These are phyloP conservation scores for Alternaria conjuncta DNA, from an alignment of 2,329 filamentous ascomycete genomes.

Conservation along the genomic window DNA sequence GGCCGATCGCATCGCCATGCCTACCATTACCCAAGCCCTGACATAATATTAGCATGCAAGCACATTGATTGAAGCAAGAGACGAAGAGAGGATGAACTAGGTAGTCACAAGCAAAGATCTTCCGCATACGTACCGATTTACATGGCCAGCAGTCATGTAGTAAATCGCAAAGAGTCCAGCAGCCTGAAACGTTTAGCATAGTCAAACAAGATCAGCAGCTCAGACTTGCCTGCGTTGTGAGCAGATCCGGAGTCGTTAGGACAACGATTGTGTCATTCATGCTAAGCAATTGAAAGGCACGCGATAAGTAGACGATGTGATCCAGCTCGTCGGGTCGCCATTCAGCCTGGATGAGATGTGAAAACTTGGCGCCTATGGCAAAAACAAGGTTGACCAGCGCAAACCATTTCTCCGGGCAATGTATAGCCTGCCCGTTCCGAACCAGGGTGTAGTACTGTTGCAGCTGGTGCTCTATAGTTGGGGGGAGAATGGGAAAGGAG, in stretches of 20 bases:
- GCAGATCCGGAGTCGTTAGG: constrained; percentile 29
- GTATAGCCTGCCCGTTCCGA: neutral
- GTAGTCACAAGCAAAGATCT: neutral
- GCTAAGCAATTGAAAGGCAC: constrained; percentile 19
- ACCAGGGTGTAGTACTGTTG: constrained; percentile 11
- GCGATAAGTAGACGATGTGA: constrained; percentile 42
- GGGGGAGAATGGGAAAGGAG: constrained; percentile 31
- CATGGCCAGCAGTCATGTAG: constrained; percentile 44
- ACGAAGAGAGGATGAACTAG: neutral
- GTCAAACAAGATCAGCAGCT: constrained; percentile 15
- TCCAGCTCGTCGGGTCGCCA: constrained; percentile 28
- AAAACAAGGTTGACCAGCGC: constrained; percentile 49
- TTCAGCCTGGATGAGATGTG: constrained; percentile 30
- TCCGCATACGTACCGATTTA: constrained; percentile 20
- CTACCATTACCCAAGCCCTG: constrained; percentile 44
- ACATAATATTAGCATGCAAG: constrained; percentile 9
- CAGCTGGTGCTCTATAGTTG: constrained; percentile 8
- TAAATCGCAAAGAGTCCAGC: constrained; percentile 45
- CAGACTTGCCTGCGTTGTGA: constrained; percentile 9
- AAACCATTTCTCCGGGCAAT: constrained; percentile 31
- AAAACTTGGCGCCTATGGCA: constrained; percentile 47
- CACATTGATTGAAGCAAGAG: neutral
- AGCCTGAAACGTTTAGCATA: constrained; percentile 6
- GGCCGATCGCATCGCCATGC: constrained; percentile 41
- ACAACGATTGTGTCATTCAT: constrained; percentile 27